Percentiles rank a stretch among this genome's conserved stretches.
phyloP scores from a whole-genome alignment of 148 eudicot species.

The Fagopyrum esculentum region DNA sequence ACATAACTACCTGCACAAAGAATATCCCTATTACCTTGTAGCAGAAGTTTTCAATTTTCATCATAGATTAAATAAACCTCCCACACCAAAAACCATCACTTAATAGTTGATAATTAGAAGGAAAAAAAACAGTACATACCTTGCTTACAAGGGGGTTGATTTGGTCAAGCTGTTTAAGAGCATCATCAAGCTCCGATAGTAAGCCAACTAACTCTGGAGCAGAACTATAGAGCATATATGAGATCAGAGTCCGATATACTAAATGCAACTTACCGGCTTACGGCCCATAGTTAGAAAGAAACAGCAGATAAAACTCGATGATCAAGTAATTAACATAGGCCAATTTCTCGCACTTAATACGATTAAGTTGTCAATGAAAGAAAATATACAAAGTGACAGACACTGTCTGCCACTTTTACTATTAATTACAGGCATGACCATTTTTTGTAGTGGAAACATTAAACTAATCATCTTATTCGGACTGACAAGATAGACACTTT shows the following conservation, averaged over 20 bases:
- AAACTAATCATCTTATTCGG: background rate
- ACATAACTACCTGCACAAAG: background rate
- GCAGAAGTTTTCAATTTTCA: background rate
- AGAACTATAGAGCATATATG: slow-evolving; percentile 41
- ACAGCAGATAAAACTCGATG: background rate
- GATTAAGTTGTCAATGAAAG: background rate
- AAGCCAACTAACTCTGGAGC: slow-evolving; percentile 91
- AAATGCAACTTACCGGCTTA: background rate
- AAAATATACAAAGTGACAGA: background rate
- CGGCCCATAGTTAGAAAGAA: background rate
- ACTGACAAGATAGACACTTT: background rate
- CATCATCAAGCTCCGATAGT: slow-evolving; percentile 65
- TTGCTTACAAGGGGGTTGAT: slow-evolving; percentile 65
- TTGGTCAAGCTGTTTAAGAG: slow-evolving; percentile 64
- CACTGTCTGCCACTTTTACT: background rate
- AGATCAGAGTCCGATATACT: background rate
- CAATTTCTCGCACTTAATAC: background rate
- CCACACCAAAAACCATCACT: background rate
- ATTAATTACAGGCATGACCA: background rate
- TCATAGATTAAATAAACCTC: background rate
- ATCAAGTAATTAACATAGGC: background rate
- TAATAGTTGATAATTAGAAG: background rate
- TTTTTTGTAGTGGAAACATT: background rate
- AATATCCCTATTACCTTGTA: background rate
- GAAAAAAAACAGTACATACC: slow-evolving; percentile 29